These are phyloP conservation scores for Fusarium sp. DNA, from an alignment of 2,329 filamentous ascomycete genomes.

Conservation along the genomic window DNA sequence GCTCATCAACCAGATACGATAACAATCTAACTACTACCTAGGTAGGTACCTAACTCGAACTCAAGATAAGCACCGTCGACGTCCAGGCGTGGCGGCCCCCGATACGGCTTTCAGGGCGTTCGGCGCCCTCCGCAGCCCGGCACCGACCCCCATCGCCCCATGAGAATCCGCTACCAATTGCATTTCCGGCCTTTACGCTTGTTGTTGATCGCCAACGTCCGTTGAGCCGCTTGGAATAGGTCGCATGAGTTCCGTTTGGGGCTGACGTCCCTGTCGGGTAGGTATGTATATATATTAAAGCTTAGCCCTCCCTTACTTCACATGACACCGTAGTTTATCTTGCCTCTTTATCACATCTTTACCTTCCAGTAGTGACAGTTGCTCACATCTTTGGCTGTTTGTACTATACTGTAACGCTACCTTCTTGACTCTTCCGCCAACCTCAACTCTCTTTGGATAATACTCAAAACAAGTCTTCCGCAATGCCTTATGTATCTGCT, in stretches of 20 bases:
- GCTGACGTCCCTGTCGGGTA: conserved; percentile 33
- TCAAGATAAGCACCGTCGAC: conserved; percentile 28
- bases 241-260: conserved; percentile 11
- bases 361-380: neutral
- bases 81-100: conserved; percentile 34
- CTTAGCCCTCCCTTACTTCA: conserved; percentile 11
- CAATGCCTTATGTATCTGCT: conserved; percentile 67
- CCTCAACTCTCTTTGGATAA: conserved; percentile 1
- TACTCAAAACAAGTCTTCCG: conserved; percentile 28
- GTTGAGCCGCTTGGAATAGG: conserved; percentile 29
- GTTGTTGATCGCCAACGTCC: conserved; percentile 41
- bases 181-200: conserved; percentile 25
- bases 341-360: neutral
- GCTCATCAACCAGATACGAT: conserved; percentile 21
- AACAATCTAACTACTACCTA: neutral
- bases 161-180: conserved; percentile 35
- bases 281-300: conserved; percentile 38
- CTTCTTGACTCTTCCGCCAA: conserved; percentile 19
- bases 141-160: conserved; percentile 42
- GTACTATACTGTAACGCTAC: conserved; percentile 6
- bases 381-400: conserved; percentile 5
- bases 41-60: neutral
- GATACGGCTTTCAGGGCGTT: conserved; percentile 36
- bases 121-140: conserved; percentile 46
- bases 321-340: conserved; percentile 2